Evolutionary conservation across 2,329 filamentous ascomycete genomes (phyloP).

Genomic region (Fusarium sp.): DNA sequence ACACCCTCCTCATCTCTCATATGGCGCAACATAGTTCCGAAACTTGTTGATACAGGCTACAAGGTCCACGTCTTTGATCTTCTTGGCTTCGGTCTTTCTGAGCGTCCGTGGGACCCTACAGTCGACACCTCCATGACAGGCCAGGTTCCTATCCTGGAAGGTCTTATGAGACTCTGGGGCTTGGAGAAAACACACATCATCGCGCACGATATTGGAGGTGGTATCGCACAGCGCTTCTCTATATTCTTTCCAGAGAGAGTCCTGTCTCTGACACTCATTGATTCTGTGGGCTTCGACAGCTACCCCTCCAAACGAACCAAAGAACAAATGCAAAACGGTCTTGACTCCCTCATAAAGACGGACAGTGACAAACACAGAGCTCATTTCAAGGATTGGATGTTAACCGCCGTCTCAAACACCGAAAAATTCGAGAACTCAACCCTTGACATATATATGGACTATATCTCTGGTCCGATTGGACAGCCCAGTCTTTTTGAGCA

Average conservation of each 20-base stretch:
- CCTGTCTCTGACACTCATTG: conserved; percentile 49
- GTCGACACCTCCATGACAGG: conserved; percentile 53
- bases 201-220: conserved; percentile 53
- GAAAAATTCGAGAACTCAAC: conserved; percentile 36
- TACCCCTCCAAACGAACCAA: conserved; percentile 52
- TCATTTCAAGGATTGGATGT: conserved; percentile 50
- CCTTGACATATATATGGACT: conserved; percentile 48
- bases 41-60: conserved; percentile 41
- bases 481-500: conserved; percentile 53
- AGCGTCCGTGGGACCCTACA: conserved; percentile 48
- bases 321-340: conserved; percentile 50
- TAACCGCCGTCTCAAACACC: conserved; percentile 42
- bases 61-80: conserved; percentile 51
- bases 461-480: conserved; percentile 52
- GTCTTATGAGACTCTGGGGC: conserved; percentile 47
- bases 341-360: conserved; percentile 48
- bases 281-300: conserved; percentile 53
- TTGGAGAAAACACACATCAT: conserved; percentile 47
- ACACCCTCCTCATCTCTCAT: conserved; percentile 54
- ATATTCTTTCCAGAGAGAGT: conserved; percentile 44
- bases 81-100: conserved; percentile 52
- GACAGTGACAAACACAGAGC: conserved; percentile 38
- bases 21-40: conserved; percentile 50
- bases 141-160: conserved; percentile 50
- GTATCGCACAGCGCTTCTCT: conserved; percentile 49